Conservation (phyloP, 768 basidiomycete genomes). For the Lactifluus subvellereus region DNA sequence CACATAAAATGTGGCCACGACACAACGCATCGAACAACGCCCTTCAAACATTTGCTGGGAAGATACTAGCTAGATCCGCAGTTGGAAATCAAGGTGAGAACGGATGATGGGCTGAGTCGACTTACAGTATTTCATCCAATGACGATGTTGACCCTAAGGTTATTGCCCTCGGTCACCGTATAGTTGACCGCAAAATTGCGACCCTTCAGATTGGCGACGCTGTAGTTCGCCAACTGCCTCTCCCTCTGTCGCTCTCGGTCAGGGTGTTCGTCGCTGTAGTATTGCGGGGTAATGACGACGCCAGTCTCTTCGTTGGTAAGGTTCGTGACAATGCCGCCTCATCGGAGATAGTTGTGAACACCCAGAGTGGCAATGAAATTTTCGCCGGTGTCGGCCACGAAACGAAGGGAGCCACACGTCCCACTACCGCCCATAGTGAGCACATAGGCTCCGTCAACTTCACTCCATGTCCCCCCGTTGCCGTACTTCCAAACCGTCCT, state of each 20-base stretch:
- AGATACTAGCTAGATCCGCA: too few species aligned
- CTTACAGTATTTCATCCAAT: too few species aligned
- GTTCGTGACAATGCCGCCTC: conserved; percentile 37
- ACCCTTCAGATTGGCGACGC: neutral
- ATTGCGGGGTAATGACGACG: conserved; percentile 4
- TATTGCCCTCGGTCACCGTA: conserved; percentile 1
- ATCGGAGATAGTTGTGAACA: conserved; percentile 32
- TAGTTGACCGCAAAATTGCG: neutral
- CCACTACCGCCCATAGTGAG: conserved; percentile 38
- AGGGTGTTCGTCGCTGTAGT: neutral
- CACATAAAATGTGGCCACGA: too few species aligned
- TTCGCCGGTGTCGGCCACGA: conserved; percentile 30
- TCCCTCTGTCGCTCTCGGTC: neutral
- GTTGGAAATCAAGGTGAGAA: too few species aligned
- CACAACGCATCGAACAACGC: too few species aligned
- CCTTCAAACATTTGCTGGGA: too few species aligned
- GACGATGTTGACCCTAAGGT: neutral
- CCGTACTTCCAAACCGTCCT: conserved; percentile 33
- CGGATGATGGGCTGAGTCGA: too few species aligned
- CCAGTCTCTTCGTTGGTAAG: conserved; percentile 20
- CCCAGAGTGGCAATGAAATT: conserved; percentile 34
- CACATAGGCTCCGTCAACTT: conserved; percentile 22
- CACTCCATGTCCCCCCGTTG: conserved; percentile 33
- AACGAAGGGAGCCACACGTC: conserved; percentile 36
- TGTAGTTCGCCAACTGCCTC: neutral